phyloP scores from a whole-genome alignment of 805 yeast species.

The Saccharomycodes ludwigii region DNA sequence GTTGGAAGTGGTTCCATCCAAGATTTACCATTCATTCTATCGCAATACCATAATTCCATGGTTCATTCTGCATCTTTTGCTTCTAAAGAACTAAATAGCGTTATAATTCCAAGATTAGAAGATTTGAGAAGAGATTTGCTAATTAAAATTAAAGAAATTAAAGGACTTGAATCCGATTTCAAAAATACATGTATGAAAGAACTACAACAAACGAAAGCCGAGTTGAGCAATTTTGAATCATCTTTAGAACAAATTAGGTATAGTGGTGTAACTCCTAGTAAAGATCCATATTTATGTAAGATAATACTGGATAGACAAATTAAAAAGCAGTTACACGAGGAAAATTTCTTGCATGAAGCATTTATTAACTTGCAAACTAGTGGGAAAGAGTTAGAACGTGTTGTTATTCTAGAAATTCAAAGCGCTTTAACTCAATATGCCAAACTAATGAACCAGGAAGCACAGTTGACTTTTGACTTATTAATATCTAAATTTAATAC shows the following conservation, averaged over 20 bases:
- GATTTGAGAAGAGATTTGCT: constrained; percentile 63
- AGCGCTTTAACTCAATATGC: constrained; percentile 66
- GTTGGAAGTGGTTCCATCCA: constrained; percentile 71
- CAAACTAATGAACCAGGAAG: constrained; percentile 56
- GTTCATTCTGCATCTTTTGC: constrained; percentile 46
- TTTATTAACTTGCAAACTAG: constrained; percentile 76
- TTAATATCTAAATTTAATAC: constrained; percentile 52
- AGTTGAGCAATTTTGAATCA: constrained; percentile 39
- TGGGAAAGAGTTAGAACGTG: constrained; percentile 79
- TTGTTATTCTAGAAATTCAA: constrained; percentile 79
- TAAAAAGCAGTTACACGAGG: constrained; percentile 67
- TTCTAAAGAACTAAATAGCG: constrained; percentile 46
- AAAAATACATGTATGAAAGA: constrained; percentile 63
- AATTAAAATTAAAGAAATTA: constrained; percentile 80
- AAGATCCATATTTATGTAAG: constrained; percentile 77
- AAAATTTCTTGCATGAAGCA: constrained; percentile 80
- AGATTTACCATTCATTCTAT: constrained; percentile 63
- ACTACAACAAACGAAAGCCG: constrained; percentile 48
- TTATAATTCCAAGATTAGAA: constrained; percentile 54
- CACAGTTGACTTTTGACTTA: constrained; percentile 55
- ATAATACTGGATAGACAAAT: constrained; percentile 63
- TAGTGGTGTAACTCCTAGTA: constrained; percentile 31
- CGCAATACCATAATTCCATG: constrained; percentile 50
- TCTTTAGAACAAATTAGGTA: constrained; percentile 53
- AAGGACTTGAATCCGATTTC: constrained; percentile 72